phyloP scores from a whole-genome alignment of 345 rosid genomes.

The Nasturtium officinale region DNA sequence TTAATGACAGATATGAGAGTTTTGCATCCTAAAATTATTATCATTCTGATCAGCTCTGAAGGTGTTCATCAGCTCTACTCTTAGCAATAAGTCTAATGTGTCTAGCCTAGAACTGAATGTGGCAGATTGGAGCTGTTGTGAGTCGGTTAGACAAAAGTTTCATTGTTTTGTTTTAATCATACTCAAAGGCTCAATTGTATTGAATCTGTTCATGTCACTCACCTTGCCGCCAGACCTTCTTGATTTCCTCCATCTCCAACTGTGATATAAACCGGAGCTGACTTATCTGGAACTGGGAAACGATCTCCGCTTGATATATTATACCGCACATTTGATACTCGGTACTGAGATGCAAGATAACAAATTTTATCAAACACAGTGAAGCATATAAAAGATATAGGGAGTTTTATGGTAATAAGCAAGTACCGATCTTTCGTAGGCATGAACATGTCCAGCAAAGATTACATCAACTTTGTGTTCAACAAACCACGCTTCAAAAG shows the following conservation, averaged over 20 bases:
- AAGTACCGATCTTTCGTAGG: conserved; percentile 96
- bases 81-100: not conserved
- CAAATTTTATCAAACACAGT: not conserved
- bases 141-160: not conserved
- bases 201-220: conserved; percentile 19
- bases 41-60: not conserved
- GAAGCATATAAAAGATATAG: not conserved
- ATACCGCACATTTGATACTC: conserved; percentile 77
- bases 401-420: conserved; percentile 24
- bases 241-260: conserved; percentile 98
- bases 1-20: not conserved
- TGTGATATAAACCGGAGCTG: conserved; percentile 85
- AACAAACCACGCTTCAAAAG: conserved; percentile 77
- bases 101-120: not conserved
- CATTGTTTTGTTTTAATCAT: not conserved
- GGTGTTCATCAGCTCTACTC: not conserved
- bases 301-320: conserved; percentile 67
- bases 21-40: not conserved
- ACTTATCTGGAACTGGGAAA: conserved; percentile 70
- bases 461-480: conserved; percentile 70
- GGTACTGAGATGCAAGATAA: conserved; percentile 54
- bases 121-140: not conserved
- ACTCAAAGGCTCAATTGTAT: not conserved
- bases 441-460: conserved; percentile 98
- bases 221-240: conserved; percentile 87